Evolutionary conservation across 2,329 filamentous ascomycete species (phyloP).

Genomic region (Cadophora gregata): DNA sequence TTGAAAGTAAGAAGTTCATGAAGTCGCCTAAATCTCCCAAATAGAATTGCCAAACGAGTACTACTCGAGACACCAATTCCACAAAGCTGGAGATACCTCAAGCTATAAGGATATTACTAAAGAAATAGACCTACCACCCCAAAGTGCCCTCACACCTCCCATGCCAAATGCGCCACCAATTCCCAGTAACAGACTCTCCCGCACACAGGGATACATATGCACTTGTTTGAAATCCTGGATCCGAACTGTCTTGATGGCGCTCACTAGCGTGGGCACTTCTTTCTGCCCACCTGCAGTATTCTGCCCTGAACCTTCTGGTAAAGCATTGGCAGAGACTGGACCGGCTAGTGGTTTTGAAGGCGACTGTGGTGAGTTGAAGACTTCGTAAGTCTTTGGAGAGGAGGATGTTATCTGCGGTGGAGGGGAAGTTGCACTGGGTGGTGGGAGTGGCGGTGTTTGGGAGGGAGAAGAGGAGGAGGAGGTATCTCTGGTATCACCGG

Average conservation of each 20-base stretch:
- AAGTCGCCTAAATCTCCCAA: background rate
- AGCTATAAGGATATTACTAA: no score
- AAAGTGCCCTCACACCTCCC: conserved; percentile 75
- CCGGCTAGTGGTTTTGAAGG: background rate
- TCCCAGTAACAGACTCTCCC: conserved; percentile 81
- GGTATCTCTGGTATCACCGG: conserved; percentile 46
- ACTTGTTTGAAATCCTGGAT: conserved; percentile 72
- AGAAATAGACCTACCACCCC: conserved; percentile 65
- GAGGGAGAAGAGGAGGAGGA: conserved; percentile 33
- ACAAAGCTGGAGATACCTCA: no score
- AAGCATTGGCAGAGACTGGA: conserved; percentile 41
- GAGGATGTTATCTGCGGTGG: conserved; percentile 45
- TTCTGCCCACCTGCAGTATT: conserved; percentile 43
- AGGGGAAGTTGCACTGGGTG: conserved; percentile 45
- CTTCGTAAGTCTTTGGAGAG: conserved; percentile 48
- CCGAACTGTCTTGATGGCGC: conserved; percentile 72
- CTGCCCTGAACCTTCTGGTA: conserved; percentile 44
- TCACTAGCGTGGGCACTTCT: conserved; percentile 53
- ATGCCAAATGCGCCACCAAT: conserved; percentile 80
- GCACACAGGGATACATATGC: conserved; percentile 81
- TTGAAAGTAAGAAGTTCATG: background rate
- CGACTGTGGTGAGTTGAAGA: conserved; percentile 44
- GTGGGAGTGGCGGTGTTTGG: conserved; percentile 38
- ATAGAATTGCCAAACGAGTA: background rate
- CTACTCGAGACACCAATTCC: no score